Conservation (phyloP, 164 flowering plant species). For the Vitis rupestris region DNA sequence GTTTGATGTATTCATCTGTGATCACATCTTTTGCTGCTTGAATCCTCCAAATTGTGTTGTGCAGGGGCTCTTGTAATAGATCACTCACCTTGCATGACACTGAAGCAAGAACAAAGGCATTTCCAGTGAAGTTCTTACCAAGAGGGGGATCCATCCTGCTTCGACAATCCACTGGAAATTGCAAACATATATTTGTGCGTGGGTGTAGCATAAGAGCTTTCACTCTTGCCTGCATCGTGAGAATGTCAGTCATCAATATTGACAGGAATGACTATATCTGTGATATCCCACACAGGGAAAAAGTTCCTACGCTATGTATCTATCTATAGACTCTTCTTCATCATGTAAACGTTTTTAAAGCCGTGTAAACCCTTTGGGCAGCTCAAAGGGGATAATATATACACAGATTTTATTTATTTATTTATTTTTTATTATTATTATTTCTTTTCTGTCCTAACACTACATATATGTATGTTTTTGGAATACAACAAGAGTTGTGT, state of each 20-base stretch:
- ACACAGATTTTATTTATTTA: no score
- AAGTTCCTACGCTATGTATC: no score
- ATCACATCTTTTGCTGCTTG: conserved; percentile 23
- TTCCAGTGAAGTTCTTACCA: conserved; percentile 27
- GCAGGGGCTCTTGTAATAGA: conserved; percentile 21
- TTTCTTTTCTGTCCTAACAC: no score
- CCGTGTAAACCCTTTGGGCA: no score
- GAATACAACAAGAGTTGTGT: no score
- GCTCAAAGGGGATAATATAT: no score
- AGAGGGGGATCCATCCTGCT: conserved; percentile 16
- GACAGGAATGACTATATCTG: background rate
- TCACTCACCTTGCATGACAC: conserved; percentile 19
- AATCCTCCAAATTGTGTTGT: conserved; percentile 16
- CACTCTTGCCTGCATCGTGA: conserved; percentile 27
- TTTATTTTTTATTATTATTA: no score
- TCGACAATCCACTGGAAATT: conserved; percentile 26
- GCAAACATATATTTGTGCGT: conserved; percentile 22
- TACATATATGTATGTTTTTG: no score
- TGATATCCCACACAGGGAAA: no score
- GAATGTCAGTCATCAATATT: background rate
- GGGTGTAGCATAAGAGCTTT: conserved; percentile 20
- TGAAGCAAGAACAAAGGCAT: conserved; percentile 29
- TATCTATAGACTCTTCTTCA: no score
- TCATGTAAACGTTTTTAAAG: no score
- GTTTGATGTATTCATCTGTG: conserved; percentile 19